Percentiles rank a stretch among this genome's conserved stretches.
Conservation (phyloP, 805 yeast genomes). For the Sugiyamaella lignohabitans region DNA sequence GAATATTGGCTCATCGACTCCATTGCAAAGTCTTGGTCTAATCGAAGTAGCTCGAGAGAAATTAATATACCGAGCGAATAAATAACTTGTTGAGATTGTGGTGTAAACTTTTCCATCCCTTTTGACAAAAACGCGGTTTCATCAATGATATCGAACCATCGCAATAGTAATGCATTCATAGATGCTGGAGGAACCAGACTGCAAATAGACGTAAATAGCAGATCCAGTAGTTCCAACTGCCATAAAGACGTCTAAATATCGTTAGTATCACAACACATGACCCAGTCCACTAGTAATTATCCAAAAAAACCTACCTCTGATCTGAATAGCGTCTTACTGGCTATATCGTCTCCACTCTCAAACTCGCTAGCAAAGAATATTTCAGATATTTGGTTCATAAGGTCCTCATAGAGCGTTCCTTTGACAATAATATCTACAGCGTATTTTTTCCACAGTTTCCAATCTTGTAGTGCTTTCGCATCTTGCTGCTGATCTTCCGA, state of each 20-base stretch:
- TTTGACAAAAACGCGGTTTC: constrained; percentile 11
- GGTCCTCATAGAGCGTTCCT: background rate
- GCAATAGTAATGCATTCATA: background rate
- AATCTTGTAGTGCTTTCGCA: too few relatives aligned
- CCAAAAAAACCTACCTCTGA: too few relatives aligned
- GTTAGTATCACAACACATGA: too few relatives aligned
- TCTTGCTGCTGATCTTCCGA: too few relatives aligned
- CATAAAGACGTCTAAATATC: background rate
- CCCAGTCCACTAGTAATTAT: too few relatives aligned
- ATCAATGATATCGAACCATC: constrained; percentile 11
- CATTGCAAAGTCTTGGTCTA: constrained; percentile 23
- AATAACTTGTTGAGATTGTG: background rate
- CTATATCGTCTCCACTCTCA: too few relatives aligned
- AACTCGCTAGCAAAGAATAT: too few relatives aligned
- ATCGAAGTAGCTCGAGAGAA: constrained; percentile 24
- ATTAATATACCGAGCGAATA: constrained; percentile 12
- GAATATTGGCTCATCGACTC: constrained; percentile 11
- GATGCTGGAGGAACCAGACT: constrained; percentile 9
- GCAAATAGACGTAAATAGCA: constrained; percentile 8
- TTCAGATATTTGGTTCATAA: background rate
- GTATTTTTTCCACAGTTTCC: background rate
- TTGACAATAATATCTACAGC: background rate
- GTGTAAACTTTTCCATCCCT: constrained; percentile 1
- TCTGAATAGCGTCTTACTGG: too few relatives aligned
- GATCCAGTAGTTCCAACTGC: constrained; percentile 9